Evolutionary conservation across 2,329 filamentous ascomycete species (phyloP).

Genomic region (Pseudogymnoascus verrucosus): DNA sequence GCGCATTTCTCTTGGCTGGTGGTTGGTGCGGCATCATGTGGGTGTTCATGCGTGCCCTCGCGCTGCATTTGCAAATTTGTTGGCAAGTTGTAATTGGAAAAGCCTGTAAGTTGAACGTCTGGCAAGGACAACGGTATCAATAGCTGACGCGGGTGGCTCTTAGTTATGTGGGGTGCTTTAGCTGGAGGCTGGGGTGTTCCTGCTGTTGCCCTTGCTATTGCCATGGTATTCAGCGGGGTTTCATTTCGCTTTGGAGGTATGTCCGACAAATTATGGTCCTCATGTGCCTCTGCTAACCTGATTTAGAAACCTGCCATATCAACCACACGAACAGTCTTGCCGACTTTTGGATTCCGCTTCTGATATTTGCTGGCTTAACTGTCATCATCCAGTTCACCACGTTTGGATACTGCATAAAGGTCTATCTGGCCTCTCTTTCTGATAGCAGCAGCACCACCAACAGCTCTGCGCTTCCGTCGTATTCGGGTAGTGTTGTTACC

Average conservation of each 20-base stretch:
- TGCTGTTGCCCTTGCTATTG: conserved; percentile 63
- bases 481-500: conserved; percentile 62
- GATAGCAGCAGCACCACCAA: conserved; percentile 65
- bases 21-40: conserved; percentile 81
- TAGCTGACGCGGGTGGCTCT: neutral
- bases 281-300: conserved; percentile 55
- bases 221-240: conserved; percentile 78
- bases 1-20: conserved; percentile 75
- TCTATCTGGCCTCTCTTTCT: conserved; percentile 78
- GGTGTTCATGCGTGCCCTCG: conserved; percentile 83
- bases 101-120: conserved; percentile 39
- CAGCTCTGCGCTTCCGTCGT: conserved; percentile 65
- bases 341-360: conserved; percentile 83
- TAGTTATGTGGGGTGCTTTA: conserved; percentile 74
- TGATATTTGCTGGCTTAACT: conserved; percentile 68
- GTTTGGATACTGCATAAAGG: conserved; percentile 87
- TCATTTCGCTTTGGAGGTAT: conserved; percentile 86
- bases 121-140: neutral
- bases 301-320: conserved; percentile 86
- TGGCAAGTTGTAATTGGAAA: conserved; percentile 89
- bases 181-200: conserved; percentile 78
- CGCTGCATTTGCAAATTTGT: conserved; percentile 93
- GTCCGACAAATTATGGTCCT: neutral
- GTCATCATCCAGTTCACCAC: conserved; percentile 77
- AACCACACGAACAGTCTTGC: conserved; percentile 78